Base-by-base conservation (phyloP, 2,329 filamentous ascomycete species). In the Diaporthe vexans region DNA sequence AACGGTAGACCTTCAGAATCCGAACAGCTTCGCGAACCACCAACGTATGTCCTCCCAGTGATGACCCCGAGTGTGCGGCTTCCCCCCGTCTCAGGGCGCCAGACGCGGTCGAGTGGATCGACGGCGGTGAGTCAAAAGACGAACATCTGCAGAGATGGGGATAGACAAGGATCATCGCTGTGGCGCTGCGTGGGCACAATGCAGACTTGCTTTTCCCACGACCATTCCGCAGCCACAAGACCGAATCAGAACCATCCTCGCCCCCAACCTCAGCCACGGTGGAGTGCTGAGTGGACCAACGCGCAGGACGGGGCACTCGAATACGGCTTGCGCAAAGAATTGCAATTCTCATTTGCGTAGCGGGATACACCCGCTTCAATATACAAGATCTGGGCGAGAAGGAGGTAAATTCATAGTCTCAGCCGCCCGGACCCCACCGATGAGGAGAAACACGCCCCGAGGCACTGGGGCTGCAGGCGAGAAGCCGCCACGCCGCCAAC, bases 171-270 rank as follows among this genome's bases (percentile, higher is more conserved):
- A 40, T 68, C 63, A 68, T 68, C 48, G 63, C 33, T 54, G 63
- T 29, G 29, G 52, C 33, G n/a, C 63, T 54, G 1, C 15, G 24
- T 54, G 40, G n/a, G 63, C 48, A 40, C 11, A 9, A 48, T 21
- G 19, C 48, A 40, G 46, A 54, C 48, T 68, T 68, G 33, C 63
- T 68, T 68, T 40, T 54, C 15, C 46, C 63, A 52, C 46, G 13
- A 19, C 33, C 48, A 68, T 68, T 68, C 48, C n/a, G 63, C 63
- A 68, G 63, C 63, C 63, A 68, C 48, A 68, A n/a, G 33, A 46
- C 61, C 46, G n/a, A 67, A 35, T 67, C 43, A 52, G 29, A 67
- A 29, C 35, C 17, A 35, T 37, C 61, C 48, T 52, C 13, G 46
- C 29, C 43, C 11, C 21, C 61, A 67, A n/a, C 61, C 61, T 67